These are phyloP conservation scores for Telopea speciosissima DNA, from an alignment of 177 flowering plant species.

Conservation along the genomic window DNA sequence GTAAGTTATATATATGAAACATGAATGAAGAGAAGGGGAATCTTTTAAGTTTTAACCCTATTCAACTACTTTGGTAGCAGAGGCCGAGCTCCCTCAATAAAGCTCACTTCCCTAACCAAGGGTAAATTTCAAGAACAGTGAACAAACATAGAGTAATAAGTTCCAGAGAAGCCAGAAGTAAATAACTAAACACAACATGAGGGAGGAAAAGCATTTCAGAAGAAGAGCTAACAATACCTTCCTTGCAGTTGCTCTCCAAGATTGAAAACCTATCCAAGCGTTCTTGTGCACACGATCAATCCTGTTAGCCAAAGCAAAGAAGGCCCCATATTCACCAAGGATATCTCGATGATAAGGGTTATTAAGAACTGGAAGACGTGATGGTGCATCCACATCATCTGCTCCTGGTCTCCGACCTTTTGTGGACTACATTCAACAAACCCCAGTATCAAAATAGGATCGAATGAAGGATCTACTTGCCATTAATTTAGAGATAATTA, in stretches of 20 bases:
- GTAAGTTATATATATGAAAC: no score
- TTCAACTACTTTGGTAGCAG: no score
- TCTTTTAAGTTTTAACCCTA: no score
- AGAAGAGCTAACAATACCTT: conserved; percentile 37
- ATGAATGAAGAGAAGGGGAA: no score
- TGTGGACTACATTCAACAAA: conserved; percentile 48
- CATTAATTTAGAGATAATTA: neutral
- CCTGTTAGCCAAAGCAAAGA: conserved; percentile 80
- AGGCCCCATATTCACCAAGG: conserved; percentile 88
- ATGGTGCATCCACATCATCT: conserved; percentile 91
- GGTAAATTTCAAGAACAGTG: no score
- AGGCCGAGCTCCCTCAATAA: no score
- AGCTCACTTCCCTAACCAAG: no score
- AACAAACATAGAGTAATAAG: no score
- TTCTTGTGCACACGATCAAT: conserved; percentile 88
- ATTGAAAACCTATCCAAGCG: conserved; percentile 98
- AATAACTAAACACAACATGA: no score
- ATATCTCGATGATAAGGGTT: conserved; percentile 70
- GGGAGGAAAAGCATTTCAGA: neutral
- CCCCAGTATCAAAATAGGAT: conserved; percentile 13
- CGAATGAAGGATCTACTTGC: neutral
- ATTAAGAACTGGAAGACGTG: conserved; percentile 75
- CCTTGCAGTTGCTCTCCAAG: conserved; percentile 88
- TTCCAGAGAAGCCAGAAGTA: no score
- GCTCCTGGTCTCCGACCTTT: conserved; percentile 79